A percentile compares a stretch with the other conserved stretches of the same genome.
Conservation (phyloP, 2,329 filamentous ascomycete genomes). For the Cladophialophora bantiana region DNA sequence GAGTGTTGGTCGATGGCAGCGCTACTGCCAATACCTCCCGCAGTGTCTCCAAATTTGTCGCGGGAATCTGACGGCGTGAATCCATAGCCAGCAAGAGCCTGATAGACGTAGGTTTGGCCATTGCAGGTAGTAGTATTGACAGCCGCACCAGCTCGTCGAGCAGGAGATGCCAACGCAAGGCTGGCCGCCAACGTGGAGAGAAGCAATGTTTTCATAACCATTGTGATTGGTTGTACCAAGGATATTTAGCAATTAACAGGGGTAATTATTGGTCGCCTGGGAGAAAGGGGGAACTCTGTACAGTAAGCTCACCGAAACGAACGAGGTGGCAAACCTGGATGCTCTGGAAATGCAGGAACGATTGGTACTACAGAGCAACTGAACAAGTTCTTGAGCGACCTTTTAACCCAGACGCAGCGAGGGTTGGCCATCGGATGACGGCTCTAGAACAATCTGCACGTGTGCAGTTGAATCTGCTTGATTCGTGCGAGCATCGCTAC, state of each 20-base stretch:
- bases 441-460: constrained; percentile 13
- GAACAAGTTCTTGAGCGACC: constrained; percentile 11
- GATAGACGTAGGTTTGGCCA: constrained; percentile 69
- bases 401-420: constrained; percentile 17
- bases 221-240: constrained; percentile 19
- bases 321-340: constrained; percentile 16
- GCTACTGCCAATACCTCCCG: constrained; percentile 71
- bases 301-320: constrained; percentile 25
- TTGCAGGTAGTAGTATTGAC: constrained; percentile 64
- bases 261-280: constrained; percentile 12
- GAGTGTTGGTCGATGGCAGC: constrained; percentile 67
- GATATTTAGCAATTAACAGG: neutral
- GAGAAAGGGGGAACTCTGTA: neutral
- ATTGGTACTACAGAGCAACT: constrained; percentile 17
- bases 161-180: constrained; percentile 27
- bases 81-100: constrained; percentile 72
- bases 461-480: constrained; percentile 20
- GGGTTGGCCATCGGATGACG: constrained; percentile 1
- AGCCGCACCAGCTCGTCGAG: constrained; percentile 20
- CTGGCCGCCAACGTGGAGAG: constrained; percentile 26
- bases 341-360: constrained; percentile 4
- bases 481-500: constrained; percentile 21
- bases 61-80: constrained; percentile 63
- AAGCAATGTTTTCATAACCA: constrained; percentile 25
- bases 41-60: constrained; percentile 73